A percentile compares a stretch with the other conserved stretches of the same genome.
Evolutionary conservation across 73 alveolate genomes (phyloP).

Genomic region (Chromera velia): DNA sequence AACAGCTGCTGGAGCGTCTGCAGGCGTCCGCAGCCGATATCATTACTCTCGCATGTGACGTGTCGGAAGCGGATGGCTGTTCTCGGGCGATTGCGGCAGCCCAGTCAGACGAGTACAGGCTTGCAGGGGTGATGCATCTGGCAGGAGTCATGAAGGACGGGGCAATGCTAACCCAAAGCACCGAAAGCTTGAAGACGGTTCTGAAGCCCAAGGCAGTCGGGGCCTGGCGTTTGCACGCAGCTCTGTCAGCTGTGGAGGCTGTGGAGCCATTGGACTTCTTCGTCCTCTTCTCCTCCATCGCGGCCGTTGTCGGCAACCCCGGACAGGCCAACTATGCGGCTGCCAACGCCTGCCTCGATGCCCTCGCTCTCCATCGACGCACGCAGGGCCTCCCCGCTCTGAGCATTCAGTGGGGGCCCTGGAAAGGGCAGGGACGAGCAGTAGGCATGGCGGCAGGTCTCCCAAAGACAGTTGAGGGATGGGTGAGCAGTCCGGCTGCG

Average conservation of each 20-base stretch:
- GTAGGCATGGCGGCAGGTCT: too few relatives aligned
- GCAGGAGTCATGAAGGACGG: background rate
- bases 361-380: slow-evolving; percentile 37
- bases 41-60: too few relatives aligned
- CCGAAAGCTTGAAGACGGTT: background rate
- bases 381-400: slow-evolving; percentile 40
- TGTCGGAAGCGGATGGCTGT: too few relatives aligned
- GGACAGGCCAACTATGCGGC: slow-evolving; percentile 48
- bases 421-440: slow-evolving; percentile 35
- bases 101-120: too few relatives aligned
- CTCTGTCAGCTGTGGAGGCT: background rate
- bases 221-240: background rate
- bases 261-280: slow-evolving; percentile 17
- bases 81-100: too few relatives aligned
- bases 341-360: slow-evolving; percentile 36
- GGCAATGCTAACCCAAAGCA: background rate
- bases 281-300: slow-evolving; percentile 39
- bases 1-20: too few relatives aligned
- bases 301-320: slow-evolving; percentile 39
- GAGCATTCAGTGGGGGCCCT: slow-evolving; percentile 46
- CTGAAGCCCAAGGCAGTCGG: background rate
- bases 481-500: too few relatives aligned
- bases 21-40: too few relatives aligned
- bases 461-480: too few relatives aligned
- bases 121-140: slow-evolving; percentile 8